A percentile compares a stretch with the other conserved stretches of the same genome.
phyloP scores from a whole-genome alignment of 1,139 yeast genomes.

The Saccharomyces pastorianus region DNA sequence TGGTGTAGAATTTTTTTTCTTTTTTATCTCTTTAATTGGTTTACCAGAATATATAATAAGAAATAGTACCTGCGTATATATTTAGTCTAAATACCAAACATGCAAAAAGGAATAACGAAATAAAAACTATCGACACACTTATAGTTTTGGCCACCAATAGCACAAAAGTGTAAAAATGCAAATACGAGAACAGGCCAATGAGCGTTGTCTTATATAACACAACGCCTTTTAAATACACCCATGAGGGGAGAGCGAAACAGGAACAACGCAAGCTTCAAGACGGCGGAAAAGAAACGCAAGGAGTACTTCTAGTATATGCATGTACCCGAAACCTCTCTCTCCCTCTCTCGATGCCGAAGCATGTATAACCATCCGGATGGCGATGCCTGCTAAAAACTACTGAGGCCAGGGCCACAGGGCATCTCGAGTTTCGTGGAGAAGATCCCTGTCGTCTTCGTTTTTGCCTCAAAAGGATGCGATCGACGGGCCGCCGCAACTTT shows the following conservation, averaged over 20 bases:
- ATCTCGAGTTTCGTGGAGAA: background rate
- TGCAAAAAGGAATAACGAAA: background rate
- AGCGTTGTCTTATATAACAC: background rate
- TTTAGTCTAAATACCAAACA: background rate
- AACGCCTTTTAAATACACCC: background rate
- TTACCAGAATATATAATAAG: background rate
- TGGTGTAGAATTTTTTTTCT: background rate
- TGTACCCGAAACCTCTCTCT: too few relatives aligned
- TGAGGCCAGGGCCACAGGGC: background rate
- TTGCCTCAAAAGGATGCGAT: background rate
- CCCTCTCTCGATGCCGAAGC: background rate
- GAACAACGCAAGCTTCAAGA: background rate
- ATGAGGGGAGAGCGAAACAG: background rate
- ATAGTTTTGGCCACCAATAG: background rate
- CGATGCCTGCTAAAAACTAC: background rate
- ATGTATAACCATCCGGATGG: background rate
- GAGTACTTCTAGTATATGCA: background rate
- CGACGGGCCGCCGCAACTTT: conserved; percentile 1
- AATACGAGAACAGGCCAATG: background rate
- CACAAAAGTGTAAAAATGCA: background rate
- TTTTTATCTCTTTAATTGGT: background rate
- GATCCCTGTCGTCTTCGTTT: background rate
- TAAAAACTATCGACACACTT: background rate
- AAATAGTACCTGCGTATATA: background rate
- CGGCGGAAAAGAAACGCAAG: background rate